phyloP scores from a whole-genome alignment of 2,329 filamentous ascomycete genomes.

The Amauroascus niger region DNA sequence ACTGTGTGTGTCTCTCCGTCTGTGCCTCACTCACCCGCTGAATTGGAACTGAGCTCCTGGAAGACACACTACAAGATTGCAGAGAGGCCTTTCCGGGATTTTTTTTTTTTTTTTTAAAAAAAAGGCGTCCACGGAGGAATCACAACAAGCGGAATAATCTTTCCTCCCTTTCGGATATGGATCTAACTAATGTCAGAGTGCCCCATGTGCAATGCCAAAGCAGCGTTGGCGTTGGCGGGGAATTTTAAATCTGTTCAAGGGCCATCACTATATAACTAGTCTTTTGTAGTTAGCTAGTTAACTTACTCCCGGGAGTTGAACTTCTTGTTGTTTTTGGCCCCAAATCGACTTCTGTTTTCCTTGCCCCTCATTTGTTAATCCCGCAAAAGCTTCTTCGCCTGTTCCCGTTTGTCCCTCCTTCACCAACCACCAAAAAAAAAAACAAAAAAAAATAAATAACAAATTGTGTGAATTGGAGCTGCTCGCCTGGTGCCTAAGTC shows the following conservation, averaged over 20 bases:
- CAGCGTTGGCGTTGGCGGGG: neutral
- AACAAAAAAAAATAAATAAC: no score
- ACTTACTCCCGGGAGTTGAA: no score
- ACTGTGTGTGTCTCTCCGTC: no score
- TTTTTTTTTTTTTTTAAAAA: no score
- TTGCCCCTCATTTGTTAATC: conserved; percentile 10
- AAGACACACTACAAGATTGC: no score
- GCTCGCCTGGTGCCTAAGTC: neutral
- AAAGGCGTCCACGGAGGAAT: no score
- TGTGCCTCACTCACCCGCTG: no score
- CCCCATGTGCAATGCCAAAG: neutral
- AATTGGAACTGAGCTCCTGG: no score
- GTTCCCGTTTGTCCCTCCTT: neutral
- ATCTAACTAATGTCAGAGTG: no score
- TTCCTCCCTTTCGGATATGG: neutral
- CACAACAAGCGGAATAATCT: neutral
- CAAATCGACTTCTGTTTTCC: no score
- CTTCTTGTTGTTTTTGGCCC: neutral
- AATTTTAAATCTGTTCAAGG: neutral
- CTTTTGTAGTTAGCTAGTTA: no score
- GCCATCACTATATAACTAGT: neutral
- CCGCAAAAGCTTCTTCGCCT: conserved; percentile 7
- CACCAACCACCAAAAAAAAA: neutral
- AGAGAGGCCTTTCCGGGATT: no score
- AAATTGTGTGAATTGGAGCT: neutral